phyloP scores from a whole-genome alignment of 208 protist species.

The Acanthamoeba castellanii region DNA sequence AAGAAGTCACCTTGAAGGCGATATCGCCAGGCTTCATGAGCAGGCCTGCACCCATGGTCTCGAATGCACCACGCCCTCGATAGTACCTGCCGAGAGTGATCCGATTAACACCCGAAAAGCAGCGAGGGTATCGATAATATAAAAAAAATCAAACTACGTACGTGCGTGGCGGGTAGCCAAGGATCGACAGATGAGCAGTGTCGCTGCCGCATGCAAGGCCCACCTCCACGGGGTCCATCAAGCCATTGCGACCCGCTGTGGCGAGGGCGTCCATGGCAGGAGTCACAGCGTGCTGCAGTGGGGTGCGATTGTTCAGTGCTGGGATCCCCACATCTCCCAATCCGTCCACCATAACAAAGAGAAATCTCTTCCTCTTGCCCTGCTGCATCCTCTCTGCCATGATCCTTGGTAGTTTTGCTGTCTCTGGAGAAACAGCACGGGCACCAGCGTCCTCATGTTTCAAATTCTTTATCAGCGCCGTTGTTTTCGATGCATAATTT shows the following conservation, averaged over 20 bases:
- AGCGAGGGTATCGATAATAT: background rate
- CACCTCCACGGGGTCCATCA: conserved; percentile 90
- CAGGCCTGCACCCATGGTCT: conserved; percentile 89
- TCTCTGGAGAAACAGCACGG: too few relatives aligned
- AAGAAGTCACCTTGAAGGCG: conserved; percentile 87
- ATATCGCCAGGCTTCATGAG: conserved; percentile 90
- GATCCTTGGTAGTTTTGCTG: background rate
- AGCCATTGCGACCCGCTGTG: conserved; percentile 81
- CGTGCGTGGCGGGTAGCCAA: conserved; percentile 88
- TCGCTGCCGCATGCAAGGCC: conserved; percentile 90
- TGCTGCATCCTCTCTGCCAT: background rate
- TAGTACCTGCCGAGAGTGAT: conserved; percentile 81
- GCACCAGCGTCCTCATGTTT: too few relatives aligned
- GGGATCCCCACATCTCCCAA: conserved; percentile 85
- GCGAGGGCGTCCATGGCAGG: conserved; percentile 85
- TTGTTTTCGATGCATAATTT: too few relatives aligned
- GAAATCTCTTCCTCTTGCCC: conserved; percentile 79
- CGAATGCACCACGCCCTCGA: conserved; percentile 89
- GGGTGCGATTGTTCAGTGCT: conserved; percentile 74
- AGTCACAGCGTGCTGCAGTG: conserved; percentile 77
- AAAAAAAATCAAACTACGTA: conserved; percentile 39
- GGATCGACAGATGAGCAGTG: conserved; percentile 90
- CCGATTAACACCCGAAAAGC: background rate
- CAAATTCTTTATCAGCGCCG: too few relatives aligned
- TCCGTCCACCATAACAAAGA: conserved; percentile 89